phyloP scores from a whole-genome alignment of 768 basidiomycete species.

The Podaxis rugospora region DNA sequence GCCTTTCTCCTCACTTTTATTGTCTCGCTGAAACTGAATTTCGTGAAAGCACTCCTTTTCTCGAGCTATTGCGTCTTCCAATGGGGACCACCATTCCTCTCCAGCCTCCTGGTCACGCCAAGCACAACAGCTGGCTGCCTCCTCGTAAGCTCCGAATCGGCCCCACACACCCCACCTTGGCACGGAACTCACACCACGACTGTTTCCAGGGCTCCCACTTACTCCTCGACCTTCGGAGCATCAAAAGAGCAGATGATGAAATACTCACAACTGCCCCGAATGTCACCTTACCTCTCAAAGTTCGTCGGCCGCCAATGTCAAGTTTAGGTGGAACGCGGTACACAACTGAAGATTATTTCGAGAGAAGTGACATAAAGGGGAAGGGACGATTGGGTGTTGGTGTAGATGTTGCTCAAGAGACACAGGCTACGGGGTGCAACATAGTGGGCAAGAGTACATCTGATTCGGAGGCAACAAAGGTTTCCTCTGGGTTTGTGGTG shows the following conservation, averaged over 20 bases:
- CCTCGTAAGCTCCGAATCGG: slow-evolving; percentile 11
- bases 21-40: neutral
- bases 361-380: no score
- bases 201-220: slow-evolving; percentile 20
- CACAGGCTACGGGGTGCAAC: no score
- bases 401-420: no score
- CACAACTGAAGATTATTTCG: no score
- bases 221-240: slow-evolving; percentile 21
- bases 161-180: neutral
- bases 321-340: no score
- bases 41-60: slow-evolving; percentile 18
- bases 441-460: no score
- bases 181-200: neutral
- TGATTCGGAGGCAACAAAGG: no score
- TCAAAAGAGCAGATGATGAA: neutral
- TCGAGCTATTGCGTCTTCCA: slow-evolving; percentile 22
- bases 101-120: slow-evolving; percentile 27
- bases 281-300: neutral
- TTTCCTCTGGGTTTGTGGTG: no score
- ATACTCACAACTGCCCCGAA: neutral
- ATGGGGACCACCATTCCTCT: slow-evolving; percentile 23
- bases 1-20: neutral
- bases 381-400: no score
- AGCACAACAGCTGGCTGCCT: slow-evolving; percentile 24
- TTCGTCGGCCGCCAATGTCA: neutral